Conservation (phyloP, 2,329 filamentous ascomycete genomes). For the Diplodia seriata region DNA sequence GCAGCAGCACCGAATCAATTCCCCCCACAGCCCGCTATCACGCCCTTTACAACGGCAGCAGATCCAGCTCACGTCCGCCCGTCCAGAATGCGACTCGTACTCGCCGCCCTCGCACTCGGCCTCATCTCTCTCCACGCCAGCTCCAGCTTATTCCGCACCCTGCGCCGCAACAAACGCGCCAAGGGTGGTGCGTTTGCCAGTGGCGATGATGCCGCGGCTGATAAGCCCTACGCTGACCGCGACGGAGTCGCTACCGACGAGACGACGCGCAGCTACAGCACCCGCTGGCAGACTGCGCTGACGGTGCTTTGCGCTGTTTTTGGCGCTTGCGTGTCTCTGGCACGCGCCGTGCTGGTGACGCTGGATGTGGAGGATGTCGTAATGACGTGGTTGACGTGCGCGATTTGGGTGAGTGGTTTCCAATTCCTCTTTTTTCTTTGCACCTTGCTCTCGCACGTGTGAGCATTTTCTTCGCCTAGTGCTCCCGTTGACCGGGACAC, state of each 20-base stretch:
- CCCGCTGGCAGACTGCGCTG: slow-evolving; percentile 13
- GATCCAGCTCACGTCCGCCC: not conserved
- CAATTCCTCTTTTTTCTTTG: not conserved
- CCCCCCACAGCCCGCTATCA: not conserved
- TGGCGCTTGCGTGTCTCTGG: not conserved
- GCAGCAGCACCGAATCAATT: not conserved
- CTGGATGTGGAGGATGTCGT: not conserved
- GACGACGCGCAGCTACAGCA: slow-evolving; percentile 16
- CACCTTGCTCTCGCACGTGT: not conserved
- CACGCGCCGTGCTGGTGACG: not conserved
- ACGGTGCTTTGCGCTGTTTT: not conserved
- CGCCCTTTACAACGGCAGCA: not conserved
- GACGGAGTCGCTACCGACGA: slow-evolving; percentile 26
- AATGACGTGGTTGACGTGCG: slow-evolving; percentile 10
- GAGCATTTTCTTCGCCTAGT: not conserved
- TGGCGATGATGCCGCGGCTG: not conserved
- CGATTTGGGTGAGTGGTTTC: slow-evolving; percentile 14
- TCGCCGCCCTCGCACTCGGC: slow-evolving; percentile 8
- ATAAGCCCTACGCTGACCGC: slow-evolving; percentile 13
- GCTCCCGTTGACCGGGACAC: not conserved
- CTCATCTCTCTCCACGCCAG: slow-evolving; percentile 19
- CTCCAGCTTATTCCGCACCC: slow-evolving; percentile 20
- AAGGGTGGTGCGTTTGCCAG: not conserved
- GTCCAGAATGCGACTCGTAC: not conserved
- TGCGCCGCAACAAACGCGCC: slow-evolving; percentile 21